A percentile compares a stretch with the other conserved stretches of the same genome.
Evolutionary conservation across 306 rosid genomes (phyloP).

Genomic region (Dryas alaskensis): DNA sequence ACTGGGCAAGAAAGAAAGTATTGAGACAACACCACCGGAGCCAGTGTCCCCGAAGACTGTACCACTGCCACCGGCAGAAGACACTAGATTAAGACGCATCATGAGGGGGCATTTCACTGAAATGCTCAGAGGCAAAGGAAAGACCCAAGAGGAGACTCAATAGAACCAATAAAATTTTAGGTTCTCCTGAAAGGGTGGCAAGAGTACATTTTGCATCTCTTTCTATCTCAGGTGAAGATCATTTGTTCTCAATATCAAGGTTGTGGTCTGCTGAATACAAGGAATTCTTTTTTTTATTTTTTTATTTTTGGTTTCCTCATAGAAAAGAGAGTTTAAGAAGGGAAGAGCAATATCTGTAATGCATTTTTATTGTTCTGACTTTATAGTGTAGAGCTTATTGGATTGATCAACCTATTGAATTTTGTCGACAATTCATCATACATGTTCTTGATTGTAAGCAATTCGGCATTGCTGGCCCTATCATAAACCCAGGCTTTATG

Average conservation of each 20-base stretch:
- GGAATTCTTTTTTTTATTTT: neutral
- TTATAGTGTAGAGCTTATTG: neutral
- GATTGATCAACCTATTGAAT: neutral
- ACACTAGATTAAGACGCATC: slow-evolving; percentile 85
- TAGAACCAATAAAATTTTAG: slow-evolving; percentile 34
- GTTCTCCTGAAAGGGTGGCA: neutral
- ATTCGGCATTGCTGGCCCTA: neutral
- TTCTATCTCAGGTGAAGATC: slow-evolving; percentile 23
- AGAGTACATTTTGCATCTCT: slow-evolving; percentile 12
- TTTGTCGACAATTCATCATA: neutral
- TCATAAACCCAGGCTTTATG: neutral
- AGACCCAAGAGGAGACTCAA: slow-evolving; percentile 57
- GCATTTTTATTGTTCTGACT: slow-evolving; percentile 8
- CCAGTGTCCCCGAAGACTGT: slow-evolving; percentile 47
- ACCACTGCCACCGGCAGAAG: slow-evolving; percentile 46
- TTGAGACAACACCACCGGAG: slow-evolving; percentile 40
- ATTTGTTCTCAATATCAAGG: slow-evolving; percentile 3
- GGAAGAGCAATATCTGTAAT: neutral
- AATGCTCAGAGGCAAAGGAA: slow-evolving; percentile 79
- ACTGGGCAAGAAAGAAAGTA: slow-evolving; percentile 68
- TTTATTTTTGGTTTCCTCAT: neutral
- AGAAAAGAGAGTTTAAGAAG: neutral
- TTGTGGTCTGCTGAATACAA: neutral
- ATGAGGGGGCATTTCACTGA: slow-evolving; percentile 91
- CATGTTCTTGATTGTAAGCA: neutral